Evolutionary conservation across 179 eudicot species (phyloP), one percentile per base, ranked within the genome.

Genomic region (Sideroxylon spinosum): DNA sequence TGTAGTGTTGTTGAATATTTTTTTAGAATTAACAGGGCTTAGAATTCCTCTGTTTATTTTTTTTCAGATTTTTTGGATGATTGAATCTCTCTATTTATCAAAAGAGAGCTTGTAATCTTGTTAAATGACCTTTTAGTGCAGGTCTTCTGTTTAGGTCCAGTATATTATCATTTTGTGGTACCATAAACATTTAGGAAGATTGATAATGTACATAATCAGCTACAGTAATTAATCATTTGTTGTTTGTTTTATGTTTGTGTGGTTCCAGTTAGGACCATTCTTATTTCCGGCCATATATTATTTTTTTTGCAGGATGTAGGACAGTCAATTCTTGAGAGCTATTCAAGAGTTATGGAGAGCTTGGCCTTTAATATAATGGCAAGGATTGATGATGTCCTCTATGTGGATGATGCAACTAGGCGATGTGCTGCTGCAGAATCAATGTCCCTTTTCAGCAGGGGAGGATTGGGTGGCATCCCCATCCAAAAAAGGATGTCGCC

Each of bases 401-500:
- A 61, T 52, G 91, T 81, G 16, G 92, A 95, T 68, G 98, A 95
- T 71, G 90, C 94, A 37, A 83, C 86, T 4, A 92, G 87, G 74
- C 89, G 81, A 78, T 89, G 89, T 69, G 87, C 87, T 67, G 90
- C 89, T 56, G 90, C 91, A 68, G 90, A 88, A 50, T 76, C 89
- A 6, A 74, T 81, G 83, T 86, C 94, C 22, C 79, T 92, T 28
- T 86, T 89, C 81, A 78, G 87, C 78, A 78, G 93, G 76, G 91
- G 93, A 55, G 93, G 95, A 63, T 89, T 92, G 65, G 87, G 88
- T 49, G 90, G 90, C 74, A 84, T 85, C 46, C 98, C 98, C 0
- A 76, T 87, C 37, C 99, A 93, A 62, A 95, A 95, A 78, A 85
- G 89, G 3, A 87, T 95, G 84, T 93, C 98, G 4, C 98, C 98